phyloP scores from a whole-genome alignment of 2,329 filamentous ascomycete genomes.

The Fusarium longipes region DNA sequence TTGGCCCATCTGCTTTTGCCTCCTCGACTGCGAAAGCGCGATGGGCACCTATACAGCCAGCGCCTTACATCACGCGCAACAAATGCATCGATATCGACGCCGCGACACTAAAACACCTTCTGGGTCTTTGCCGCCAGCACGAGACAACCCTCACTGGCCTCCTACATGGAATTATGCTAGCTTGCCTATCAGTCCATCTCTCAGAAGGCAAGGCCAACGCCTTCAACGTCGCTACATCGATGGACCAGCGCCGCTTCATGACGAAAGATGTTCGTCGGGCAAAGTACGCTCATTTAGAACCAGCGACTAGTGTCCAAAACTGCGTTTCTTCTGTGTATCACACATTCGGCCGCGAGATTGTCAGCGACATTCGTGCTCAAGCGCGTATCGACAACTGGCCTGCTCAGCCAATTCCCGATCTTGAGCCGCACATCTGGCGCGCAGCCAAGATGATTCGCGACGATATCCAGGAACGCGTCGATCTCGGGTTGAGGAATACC shows the following conservation, averaged over 20 bases:
- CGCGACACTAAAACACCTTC: neutral
- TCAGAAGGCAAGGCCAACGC: neutral
- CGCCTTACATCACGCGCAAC: neutral
- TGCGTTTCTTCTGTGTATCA: neutral
- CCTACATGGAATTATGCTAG: neutral
- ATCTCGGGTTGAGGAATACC: neutral
- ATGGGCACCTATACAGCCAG: neutral
- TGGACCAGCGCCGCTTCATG: conserved; percentile 1
- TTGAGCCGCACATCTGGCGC: conserved; percentile 4
- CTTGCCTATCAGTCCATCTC: neutral
- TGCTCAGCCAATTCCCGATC: neutral
- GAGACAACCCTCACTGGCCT: conserved; percentile 6
- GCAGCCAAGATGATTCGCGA: neutral
- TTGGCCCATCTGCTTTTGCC: neutral
- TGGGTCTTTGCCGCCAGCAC: neutral
- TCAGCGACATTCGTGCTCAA: neutral
- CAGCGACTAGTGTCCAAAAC: neutral
- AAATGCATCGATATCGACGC: neutral
- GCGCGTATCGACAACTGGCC: conserved; percentile 11
- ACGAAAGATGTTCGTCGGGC: neutral
- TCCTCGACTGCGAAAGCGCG: neutral
- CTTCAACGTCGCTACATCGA: neutral
- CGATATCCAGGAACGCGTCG: neutral
- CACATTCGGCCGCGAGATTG: neutral
- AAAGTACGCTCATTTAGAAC: neutral